phyloP scores from a whole-genome alignment of 805 yeast species.

The Starmerella scarabaei region DNA sequence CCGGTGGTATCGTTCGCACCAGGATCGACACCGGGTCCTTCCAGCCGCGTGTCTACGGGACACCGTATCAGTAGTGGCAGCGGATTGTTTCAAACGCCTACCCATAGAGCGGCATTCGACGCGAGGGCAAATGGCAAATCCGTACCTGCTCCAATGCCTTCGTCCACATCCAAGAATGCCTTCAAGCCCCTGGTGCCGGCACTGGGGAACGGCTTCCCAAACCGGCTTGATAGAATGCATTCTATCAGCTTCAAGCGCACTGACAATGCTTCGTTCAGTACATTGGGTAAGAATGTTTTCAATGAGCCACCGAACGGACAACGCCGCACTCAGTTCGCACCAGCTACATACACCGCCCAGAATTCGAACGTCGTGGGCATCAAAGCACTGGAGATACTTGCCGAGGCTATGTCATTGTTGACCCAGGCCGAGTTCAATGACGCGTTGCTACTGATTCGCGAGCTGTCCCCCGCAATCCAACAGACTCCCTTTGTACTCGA shows the following conservation, averaged over 20 bases:
- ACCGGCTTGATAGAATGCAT: neutral
- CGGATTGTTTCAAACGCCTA: too few species aligned
- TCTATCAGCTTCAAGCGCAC: slow-evolving; percentile 7
- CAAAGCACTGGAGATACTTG: slow-evolving; percentile 9
- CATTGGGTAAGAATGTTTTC: slow-evolving; percentile 12
- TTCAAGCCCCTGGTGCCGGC: too few species aligned
- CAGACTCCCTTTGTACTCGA: slow-evolving; percentile 78
- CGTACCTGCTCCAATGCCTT: too few species aligned
- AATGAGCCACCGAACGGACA: neutral
- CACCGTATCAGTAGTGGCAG: too few species aligned
- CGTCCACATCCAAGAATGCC: too few species aligned
- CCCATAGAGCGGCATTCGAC: too few species aligned
- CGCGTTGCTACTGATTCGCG: slow-evolving; percentile 56
- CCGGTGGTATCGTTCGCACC: too few species aligned
- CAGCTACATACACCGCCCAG: neutral
- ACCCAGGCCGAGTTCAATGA: slow-evolving; percentile 57
- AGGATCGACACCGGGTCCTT: too few species aligned
- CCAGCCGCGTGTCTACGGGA: too few species aligned
- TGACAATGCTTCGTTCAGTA: slow-evolving; percentile 14
- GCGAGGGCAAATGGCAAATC: too few species aligned
- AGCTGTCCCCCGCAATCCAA: slow-evolving; percentile 49
- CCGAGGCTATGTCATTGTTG: slow-evolving; percentile 9
- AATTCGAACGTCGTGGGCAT: neutral
- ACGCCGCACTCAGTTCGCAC: neutral
- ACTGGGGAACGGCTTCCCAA: too few species aligned